Conservation (phyloP, 345 rosid genomes). For the Heritiera fomes region DNA sequence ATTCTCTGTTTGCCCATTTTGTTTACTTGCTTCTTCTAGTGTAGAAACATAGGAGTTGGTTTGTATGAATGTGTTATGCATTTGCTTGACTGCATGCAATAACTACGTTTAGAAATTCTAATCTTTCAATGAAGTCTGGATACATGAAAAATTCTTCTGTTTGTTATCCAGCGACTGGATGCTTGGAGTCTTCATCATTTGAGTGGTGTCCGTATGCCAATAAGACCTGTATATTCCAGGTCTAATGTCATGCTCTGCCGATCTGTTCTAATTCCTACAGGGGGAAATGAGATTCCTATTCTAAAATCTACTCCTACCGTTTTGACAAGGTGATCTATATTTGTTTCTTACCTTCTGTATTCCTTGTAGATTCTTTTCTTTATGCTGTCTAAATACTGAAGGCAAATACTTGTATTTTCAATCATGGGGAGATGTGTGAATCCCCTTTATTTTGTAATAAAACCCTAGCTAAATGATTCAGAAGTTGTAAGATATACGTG, state of each 20-base stretch:
- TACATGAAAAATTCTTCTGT: slow-evolving; percentile 22
- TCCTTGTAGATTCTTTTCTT: slow-evolving; percentile 9
- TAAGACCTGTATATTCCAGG: slow-evolving; percentile 43
- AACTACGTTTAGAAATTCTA: not conserved
- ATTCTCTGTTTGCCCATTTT: not conserved
- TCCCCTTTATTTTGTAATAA: not conserved
- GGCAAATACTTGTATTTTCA: not conserved
- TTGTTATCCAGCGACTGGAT: slow-evolving; percentile 52
- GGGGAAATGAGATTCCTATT: slow-evolving; percentile 53
- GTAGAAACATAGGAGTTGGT: not conserved
- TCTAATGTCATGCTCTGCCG: slow-evolving; percentile 53
- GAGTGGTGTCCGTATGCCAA: slow-evolving; percentile 39
- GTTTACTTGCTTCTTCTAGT: slow-evolving; percentile 3
- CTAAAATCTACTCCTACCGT: slow-evolving; percentile 50
- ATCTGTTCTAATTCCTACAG: slow-evolving; percentile 50
- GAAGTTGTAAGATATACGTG: not conserved
- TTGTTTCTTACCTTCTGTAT: slow-evolving; percentile 17
- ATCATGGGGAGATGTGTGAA: not conserved
- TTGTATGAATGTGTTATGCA: not conserved
- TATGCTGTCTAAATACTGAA: not conserved
- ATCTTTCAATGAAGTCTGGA: not conserved
- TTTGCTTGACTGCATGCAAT: not conserved
- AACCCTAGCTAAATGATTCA: not conserved
- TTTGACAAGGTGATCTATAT: slow-evolving; percentile 46
- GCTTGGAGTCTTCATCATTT: slow-evolving; percentile 59